Evolutionary conservation across 2,329 filamentous ascomycete species (phyloP).

Genomic region (Endoconidiophora polonica): DNA sequence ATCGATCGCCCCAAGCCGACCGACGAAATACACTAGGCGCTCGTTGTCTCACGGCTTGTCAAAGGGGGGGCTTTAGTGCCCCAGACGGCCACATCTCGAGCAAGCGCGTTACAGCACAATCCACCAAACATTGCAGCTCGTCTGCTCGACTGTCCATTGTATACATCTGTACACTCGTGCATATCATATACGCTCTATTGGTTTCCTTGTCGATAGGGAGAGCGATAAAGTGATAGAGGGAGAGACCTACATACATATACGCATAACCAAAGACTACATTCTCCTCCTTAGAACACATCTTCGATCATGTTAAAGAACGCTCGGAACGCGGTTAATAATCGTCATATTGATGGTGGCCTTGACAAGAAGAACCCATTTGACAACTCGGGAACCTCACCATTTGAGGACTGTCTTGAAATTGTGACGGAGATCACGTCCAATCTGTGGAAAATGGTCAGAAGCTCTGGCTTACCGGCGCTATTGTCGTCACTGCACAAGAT

Average conservation of each 20-base stretch:
- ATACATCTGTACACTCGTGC: too few relatives aligned
- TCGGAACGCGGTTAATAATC: slow-evolving; percentile 1
- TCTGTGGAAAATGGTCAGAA: background rate
- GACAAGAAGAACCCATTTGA: slow-evolving; percentile 15
- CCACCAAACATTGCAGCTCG: too few relatives aligned
- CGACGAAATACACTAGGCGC: too few relatives aligned
- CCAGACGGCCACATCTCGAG: too few relatives aligned
- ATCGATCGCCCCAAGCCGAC: too few relatives aligned
- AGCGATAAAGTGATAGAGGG: background rate
- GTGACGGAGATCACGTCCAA: background rate
- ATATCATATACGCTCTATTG: too few relatives aligned
- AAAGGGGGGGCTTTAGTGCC: background rate
- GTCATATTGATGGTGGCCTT: slow-evolving; percentile 6
- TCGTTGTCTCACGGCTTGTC: too few relatives aligned
- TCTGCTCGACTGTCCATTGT: too few relatives aligned
- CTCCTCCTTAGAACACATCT: too few relatives aligned
- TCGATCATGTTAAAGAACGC: background rate
- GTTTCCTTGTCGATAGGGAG: too few relatives aligned
- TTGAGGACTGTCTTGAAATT: slow-evolving; percentile 16
- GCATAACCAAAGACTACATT: background rate
- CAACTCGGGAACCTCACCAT: slow-evolving; percentile 18
- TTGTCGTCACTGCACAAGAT: background rate
- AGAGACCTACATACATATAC: background rate
- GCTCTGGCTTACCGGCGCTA: background rate
- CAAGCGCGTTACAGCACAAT: too few relatives aligned